These are phyloP conservation scores for Sugiyamaella qingdaonensis DNA, from an alignment of 805 yeast genomes.

Conservation along the genomic window DNA sequence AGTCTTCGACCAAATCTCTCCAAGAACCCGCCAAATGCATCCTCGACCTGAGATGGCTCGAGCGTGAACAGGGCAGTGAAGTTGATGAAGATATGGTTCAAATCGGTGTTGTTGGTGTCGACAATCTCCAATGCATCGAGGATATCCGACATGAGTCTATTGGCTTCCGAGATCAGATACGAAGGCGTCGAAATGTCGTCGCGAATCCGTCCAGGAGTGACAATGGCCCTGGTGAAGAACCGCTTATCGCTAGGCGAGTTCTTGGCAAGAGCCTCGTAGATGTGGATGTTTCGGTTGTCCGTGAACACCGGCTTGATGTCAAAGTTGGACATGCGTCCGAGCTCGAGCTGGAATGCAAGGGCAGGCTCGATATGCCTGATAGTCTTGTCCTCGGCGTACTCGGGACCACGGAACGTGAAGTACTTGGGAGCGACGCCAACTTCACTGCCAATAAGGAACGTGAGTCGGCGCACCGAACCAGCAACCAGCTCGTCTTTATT, in stretches of 20 bases:
- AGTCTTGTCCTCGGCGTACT: constrained; percentile 80
- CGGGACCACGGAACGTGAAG: constrained; percentile 90
- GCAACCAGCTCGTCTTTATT: constrained; percentile 63
- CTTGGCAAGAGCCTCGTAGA: constrained; percentile 93
- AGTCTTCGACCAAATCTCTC: constrained; percentile 96
- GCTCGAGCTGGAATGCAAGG: constrained; percentile 92
- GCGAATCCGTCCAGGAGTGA: constrained; percentile 90
- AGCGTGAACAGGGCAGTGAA: constrained; percentile 94
- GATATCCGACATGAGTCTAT: constrained; percentile 92
- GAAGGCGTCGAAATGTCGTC: constrained; percentile 92
- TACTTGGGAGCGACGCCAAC: constrained; percentile 91
- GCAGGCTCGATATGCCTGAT: constrained; percentile 99
- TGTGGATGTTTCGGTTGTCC: constrained; percentile 96
- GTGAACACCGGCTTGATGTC: constrained; percentile 92
- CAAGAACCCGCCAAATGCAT: constrained; percentile 95
- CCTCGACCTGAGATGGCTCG: constrained; percentile 92
- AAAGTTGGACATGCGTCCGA: constrained; percentile 90
- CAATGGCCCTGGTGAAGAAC: constrained; percentile 94
- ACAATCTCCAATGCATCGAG: constrained; percentile 91
- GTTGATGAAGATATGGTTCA: constrained; percentile 95
- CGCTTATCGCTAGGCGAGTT: constrained; percentile 91
- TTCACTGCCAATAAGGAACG: constrained; percentile 80
- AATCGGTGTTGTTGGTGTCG: constrained; percentile 90
- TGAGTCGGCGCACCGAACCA: constrained; percentile 83
- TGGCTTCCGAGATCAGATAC: constrained; percentile 92